Conservation (phyloP, 2,329 filamentous ascomycete genomes). For the Pseudogymnoascus sp. region DNA sequence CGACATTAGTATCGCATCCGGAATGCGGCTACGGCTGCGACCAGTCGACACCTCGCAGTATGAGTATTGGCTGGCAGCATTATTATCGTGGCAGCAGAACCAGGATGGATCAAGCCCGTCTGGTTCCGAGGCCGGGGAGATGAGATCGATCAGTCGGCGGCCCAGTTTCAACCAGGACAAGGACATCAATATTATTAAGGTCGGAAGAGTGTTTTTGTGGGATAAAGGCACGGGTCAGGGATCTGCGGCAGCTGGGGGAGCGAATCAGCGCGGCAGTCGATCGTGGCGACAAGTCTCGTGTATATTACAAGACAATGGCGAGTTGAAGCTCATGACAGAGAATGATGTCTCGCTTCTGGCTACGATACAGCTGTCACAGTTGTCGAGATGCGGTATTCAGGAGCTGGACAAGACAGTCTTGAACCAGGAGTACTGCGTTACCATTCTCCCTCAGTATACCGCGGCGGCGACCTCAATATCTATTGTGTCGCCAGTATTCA, state of each 20-base stretch:
- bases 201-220: conserved; percentile 86
- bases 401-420: conserved; percentile 83
- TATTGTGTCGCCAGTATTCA: conserved; percentile 78
- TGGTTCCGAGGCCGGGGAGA: background rate
- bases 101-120: conserved; percentile 14
- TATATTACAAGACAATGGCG: conserved; percentile 88
- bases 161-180: conserved; percentile 44
- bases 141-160: conserved; percentile 31
- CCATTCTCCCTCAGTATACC: conserved; percentile 90
- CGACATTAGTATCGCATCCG: conserved; percentile 47
- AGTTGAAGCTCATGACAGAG: conserved; percentile 84
- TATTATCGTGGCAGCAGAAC: conserved; percentile 71
- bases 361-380: conserved; percentile 77
- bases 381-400: conserved; percentile 86
- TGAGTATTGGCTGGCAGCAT: conserved; percentile 72
- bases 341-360: conserved; percentile 74
- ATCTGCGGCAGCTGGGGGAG: conserved; percentile 45
- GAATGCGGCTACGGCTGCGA: conserved; percentile 56
- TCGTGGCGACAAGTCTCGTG: conserved; percentile 85
- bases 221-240: conserved; percentile 59
- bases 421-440: conserved; percentile 88
- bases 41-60: conserved; percentile 59
- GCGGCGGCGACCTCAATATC: conserved; percentile 65
- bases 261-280: conserved; percentile 48
- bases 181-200: conserved; percentile 84